A percentile compares a stretch with the other conserved stretches of the same genome.
Evolutionary conservation across 73 alveolate genomes (phyloP).

Genomic region (Stentor roeselii): DNA sequence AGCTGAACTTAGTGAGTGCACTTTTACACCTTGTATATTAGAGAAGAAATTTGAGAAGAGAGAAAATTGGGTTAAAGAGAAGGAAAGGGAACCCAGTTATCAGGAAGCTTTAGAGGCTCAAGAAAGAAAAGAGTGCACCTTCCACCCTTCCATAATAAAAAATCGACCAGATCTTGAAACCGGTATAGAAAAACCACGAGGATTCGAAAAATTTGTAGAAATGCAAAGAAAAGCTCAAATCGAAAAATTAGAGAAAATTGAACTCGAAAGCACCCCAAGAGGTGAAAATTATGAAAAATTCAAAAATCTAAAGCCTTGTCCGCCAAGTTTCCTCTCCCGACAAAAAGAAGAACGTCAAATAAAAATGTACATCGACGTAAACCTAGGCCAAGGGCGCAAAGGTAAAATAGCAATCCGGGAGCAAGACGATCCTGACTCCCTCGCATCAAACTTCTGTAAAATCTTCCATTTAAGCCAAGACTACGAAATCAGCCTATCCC

Average conservation of each 20-base stretch:
- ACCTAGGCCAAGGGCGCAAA: slow-evolving; percentile 37
- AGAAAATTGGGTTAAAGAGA: no score
- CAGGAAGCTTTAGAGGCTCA: background rate
- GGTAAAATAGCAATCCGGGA: slow-evolving; percentile 41
- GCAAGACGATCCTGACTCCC: slow-evolving; percentile 36
- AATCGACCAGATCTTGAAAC: background rate
- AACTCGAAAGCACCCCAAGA: slow-evolving; percentile 8
- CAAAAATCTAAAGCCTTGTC: slow-evolving; percentile 13
- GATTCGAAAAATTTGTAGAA: slow-evolving; percentile 32
- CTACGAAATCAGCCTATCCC: slow-evolving; percentile 27
- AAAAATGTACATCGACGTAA: slow-evolving; percentile 34
- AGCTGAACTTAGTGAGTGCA: slow-evolving; percentile 38
- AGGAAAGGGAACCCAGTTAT: slow-evolving; percentile 1
- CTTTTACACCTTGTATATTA: slow-evolving; percentile 32
- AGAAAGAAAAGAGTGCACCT: slow-evolving; percentile 26
- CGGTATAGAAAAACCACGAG: slow-evolving; percentile 38
- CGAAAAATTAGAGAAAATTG: slow-evolving; percentile 29
- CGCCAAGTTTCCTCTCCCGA: slow-evolving; percentile 8
- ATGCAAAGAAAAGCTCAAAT: slow-evolving; percentile 35
- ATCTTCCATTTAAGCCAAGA: slow-evolving; percentile 27
- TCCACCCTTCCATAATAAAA: background rate
- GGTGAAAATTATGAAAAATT: slow-evolving; percentile 36
- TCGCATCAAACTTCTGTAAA: slow-evolving; percentile 35
- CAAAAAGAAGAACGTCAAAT: slow-evolving; percentile 1
- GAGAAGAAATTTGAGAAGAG: no score